Conservation (phyloP, 1,284 basidiomycete species). For the Rugosomyces carneus region DNA sequence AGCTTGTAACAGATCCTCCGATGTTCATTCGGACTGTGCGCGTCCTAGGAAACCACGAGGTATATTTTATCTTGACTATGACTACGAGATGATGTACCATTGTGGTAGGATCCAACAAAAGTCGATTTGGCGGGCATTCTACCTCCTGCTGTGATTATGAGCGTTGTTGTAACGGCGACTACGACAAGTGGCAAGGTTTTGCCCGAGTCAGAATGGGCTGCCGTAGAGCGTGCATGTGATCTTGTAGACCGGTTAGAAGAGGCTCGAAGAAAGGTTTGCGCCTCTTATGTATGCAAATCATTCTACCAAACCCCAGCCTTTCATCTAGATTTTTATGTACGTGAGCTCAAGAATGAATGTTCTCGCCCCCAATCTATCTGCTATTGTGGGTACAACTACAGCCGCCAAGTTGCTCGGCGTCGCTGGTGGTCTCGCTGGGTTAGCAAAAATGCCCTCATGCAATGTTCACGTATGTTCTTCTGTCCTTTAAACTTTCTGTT, state of each 20-base stretch:
- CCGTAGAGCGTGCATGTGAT: constrained; percentile 81
- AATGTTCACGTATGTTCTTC: constrained; percentile 79
- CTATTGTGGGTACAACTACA: constrained; percentile 96
- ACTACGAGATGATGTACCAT: neutral
- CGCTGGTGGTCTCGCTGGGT: constrained; percentile 86
- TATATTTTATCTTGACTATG: constrained; percentile 22
- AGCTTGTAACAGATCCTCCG: constrained; percentile 85
- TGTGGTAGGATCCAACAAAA: constrained; percentile 71
- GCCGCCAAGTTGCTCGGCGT: constrained; percentile 98
- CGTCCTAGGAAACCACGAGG: constrained; percentile 81
- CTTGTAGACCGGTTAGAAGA: constrained; percentile 85
- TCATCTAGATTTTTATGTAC: constrained; percentile 85
- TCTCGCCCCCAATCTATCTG: constrained; percentile 95
- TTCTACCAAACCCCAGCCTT: constrained; percentile 7
- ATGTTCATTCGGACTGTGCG: constrained; percentile 93
- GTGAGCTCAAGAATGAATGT: constrained; percentile 99
- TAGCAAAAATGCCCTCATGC: constrained; percentile 93
- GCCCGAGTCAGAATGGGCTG: constrained; percentile 66
- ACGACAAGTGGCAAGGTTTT: constrained; percentile 81
- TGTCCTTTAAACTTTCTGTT: no score
- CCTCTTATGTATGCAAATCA: constrained; percentile 15
- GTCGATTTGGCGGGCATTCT: constrained; percentile 76
- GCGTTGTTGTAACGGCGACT: constrained; percentile 93
- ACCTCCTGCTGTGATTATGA: constrained; percentile 92
- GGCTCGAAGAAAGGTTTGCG: constrained; percentile 74